Evolutionary conservation across 148 eudicot species (phyloP).

Genomic region (Rhododendron mucronatum): DNA sequence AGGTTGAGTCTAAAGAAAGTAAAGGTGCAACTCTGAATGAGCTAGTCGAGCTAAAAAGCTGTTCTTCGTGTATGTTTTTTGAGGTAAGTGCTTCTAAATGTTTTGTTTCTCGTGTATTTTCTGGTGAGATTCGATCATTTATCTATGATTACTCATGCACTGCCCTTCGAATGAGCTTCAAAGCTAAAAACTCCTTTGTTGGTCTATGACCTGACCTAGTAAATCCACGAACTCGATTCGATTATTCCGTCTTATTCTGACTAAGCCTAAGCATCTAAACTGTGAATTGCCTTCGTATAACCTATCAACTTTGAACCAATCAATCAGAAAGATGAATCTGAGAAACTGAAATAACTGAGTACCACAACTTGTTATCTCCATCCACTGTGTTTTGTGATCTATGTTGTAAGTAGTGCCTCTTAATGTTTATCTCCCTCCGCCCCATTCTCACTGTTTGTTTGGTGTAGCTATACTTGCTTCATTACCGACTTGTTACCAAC

Average conservation of each 20-base stretch:
- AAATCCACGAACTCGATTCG: too few species aligned
- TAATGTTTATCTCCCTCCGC: neutral
- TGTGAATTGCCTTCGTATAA: neutral
- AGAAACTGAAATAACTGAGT: too few species aligned
- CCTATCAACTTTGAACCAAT: neutral
- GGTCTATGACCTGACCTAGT: neutral
- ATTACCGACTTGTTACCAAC: neutral
- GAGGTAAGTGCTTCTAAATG: slow-evolving; percentile 47
- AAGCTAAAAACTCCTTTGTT: neutral
- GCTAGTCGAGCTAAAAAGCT: slow-evolving; percentile 82
- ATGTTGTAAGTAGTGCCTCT: neutral
- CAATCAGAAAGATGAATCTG: neutral
- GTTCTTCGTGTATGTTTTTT: slow-evolving; percentile 87
- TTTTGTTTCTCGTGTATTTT: neutral
- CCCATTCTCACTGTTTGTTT: neutral
- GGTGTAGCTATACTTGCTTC: neutral
- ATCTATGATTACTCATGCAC: neutral
- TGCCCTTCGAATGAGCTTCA: neutral
- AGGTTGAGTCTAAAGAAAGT: slow-evolving; percentile 81
- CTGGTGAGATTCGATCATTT: too few species aligned
- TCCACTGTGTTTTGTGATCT: neutral
- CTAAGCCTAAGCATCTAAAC: neutral
- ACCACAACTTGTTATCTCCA: too few species aligned
- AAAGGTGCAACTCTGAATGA: slow-evolving; percentile 86
- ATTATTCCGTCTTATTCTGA: neutral